phyloP scores from a whole-genome alignment of 1,284 basidiomycete genomes.

The Polyporus tsugae region DNA sequence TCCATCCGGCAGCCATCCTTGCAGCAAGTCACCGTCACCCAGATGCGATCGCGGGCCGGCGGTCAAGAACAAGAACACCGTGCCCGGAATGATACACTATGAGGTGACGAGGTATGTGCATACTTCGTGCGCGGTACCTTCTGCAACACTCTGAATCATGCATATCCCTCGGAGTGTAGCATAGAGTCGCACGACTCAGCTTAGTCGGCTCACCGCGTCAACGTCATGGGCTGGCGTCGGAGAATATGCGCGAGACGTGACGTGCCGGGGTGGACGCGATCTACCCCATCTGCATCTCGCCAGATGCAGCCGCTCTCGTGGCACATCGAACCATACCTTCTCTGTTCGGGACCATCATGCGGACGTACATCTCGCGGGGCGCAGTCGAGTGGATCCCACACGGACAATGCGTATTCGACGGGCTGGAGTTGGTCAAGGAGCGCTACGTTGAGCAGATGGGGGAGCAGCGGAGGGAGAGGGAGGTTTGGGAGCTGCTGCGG shows the following conservation, averaged over 20 bases:
- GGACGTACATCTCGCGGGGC: slow-evolving; percentile 82
- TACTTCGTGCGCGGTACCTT: too few species aligned
- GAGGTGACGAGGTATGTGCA: slow-evolving; percentile 59
- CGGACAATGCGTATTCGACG: slow-evolving; percentile 88
- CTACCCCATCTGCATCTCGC: slow-evolving; percentile 63
- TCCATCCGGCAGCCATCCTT: slow-evolving; percentile 56
- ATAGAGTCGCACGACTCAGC: slow-evolving; percentile 23
- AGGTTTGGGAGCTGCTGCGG: slow-evolving; percentile 62
- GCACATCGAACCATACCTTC: slow-evolving; percentile 82
- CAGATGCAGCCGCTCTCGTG: slow-evolving; percentile 87
- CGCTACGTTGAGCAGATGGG: slow-evolving; percentile 77
- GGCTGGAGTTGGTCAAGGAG: slow-evolving; percentile 81
- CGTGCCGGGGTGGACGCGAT: too few species aligned
- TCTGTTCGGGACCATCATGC: slow-evolving; percentile 82
- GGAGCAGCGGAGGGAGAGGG: slow-evolving; percentile 63
- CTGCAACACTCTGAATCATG: too few species aligned
- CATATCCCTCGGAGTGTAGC: neutral
- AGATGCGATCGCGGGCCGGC: slow-evolving; percentile 31
- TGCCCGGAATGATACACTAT: slow-evolving; percentile 64
- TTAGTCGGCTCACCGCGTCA: too few species aligned
- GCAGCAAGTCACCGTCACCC: slow-evolving; percentile 24
- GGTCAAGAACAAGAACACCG: slow-evolving; percentile 17
- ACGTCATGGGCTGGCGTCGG: too few species aligned
- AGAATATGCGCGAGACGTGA: too few species aligned
- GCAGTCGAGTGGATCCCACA: slow-evolving; percentile 81